phyloP scores from a whole-genome alignment of 345 rosid genomes.

The Viola odorata region DNA sequence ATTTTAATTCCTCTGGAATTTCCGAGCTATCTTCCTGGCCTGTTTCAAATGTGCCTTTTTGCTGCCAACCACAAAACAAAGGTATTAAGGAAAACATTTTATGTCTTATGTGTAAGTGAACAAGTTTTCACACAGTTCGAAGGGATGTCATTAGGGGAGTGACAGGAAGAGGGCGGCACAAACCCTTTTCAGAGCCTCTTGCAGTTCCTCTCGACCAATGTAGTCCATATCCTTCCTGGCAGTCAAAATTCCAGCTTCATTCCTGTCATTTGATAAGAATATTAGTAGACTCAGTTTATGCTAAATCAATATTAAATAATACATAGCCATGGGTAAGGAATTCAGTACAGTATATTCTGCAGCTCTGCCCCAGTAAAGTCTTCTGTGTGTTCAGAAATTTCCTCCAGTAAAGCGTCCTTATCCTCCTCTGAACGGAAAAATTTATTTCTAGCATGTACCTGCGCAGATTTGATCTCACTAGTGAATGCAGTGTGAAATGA shows the following conservation, averaged over 20 bases:
- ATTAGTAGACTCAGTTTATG: slow-evolving; percentile 21
- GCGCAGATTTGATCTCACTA: slow-evolving; percentile 16
- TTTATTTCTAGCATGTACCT: slow-evolving; percentile 98
- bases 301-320: slow-evolving; percentile 6
- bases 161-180: slow-evolving; percentile 12
- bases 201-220: slow-evolving; percentile 86
- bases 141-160: not conserved
- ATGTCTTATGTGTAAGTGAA: slow-evolving; percentile 9
- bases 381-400: slow-evolving; percentile 74
- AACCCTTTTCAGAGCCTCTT: slow-evolving; percentile 91
- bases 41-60: slow-evolving; percentile 92
- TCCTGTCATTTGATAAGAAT: slow-evolving; percentile 40
- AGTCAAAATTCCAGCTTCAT: slow-evolving; percentile 97
- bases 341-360: slow-evolving; percentile 75
- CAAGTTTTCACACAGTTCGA: not conserved
- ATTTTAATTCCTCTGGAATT: slow-evolving; percentile 74
- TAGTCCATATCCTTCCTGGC: slow-evolving; percentile 87
- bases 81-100: slow-evolving; percentile 11
- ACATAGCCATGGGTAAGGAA: not conserved
- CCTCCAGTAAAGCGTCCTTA: slow-evolving; percentile 64
- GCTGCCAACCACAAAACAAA: slow-evolving; percentile 44
- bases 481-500: slow-evolving; percentile 7
- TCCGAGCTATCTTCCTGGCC: slow-evolving; percentile 89
- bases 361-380: slow-evolving; percentile 97
- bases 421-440: slow-evolving; percentile 76